These are phyloP conservation scores for Sporothrix pseudoabietina DNA, from an alignment of 2,329 filamentous ascomycete genomes.

Conservation along the genomic window DNA sequence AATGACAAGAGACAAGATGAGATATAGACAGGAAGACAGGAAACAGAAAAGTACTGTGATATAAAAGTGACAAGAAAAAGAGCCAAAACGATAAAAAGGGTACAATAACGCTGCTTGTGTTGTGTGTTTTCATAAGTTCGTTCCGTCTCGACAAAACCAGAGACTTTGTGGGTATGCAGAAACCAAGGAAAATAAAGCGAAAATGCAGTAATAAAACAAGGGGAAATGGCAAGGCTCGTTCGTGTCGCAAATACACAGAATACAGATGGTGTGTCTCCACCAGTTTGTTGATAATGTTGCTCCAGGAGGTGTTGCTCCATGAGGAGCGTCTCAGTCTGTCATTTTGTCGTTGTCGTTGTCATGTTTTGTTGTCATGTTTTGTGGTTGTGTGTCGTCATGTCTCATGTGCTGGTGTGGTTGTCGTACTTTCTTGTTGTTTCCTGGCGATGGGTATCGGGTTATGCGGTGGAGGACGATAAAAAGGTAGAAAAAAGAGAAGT, in stretches of 20 bases:
- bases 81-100: neutral
- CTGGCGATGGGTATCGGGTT: neutral
- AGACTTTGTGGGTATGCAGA: neutral
- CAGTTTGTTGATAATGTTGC: too few relatives aligned
- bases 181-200: neutral
- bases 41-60: neutral
- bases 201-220: neutral
- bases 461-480: neutral
- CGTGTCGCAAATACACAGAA: neutral
- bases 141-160: neutral
- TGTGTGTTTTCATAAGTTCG: constrained; percentile 12
- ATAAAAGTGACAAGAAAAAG: neutral
- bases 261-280: neutral
- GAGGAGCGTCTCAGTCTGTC: neutral
- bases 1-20: too few relatives aligned
- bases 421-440: neutral
- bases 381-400: neutral
- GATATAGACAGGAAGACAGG: neutral
- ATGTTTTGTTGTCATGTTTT: neutral
- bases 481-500: constrained; percentile 1
- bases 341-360: neutral
- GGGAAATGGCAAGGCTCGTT: neutral
- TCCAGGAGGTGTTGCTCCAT: too few relatives aligned
- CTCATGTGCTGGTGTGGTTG: constrained; percentile 6
- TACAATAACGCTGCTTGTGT: neutral